Evolutionary conservation across 2,329 filamentous ascomycete genomes (phyloP).

Genomic region (Periconia sp.): DNA sequence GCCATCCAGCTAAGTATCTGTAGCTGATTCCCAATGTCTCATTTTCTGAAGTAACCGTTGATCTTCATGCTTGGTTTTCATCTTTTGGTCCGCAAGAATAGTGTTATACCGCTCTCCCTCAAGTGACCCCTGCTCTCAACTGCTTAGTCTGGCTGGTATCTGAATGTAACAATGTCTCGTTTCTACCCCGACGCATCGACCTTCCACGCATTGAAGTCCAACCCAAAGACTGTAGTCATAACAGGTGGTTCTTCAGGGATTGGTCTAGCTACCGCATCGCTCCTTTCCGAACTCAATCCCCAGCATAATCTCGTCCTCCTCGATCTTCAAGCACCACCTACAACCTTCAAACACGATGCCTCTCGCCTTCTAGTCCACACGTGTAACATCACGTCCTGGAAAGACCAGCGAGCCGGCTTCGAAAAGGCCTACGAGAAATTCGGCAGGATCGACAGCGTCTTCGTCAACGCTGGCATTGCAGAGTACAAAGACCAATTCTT

Average conservation of each 20-base stretch:
- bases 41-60: too few species aligned
- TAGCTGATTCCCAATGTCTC: too few species aligned
- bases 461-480: slow-evolving; percentile 57
- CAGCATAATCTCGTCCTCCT: slow-evolving; percentile 51
- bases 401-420: slow-evolving; percentile 53
- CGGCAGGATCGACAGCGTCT: slow-evolving; percentile 54
- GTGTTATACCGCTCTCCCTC: too few species aligned
- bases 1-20: not conserved
- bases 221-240: slow-evolving; percentile 44
- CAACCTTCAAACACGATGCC: slow-evolving; percentile 33
- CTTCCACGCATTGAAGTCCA: slow-evolving; percentile 28
- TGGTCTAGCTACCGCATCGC: slow-evolving; percentile 48
- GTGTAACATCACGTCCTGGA: slow-evolving; percentile 56
- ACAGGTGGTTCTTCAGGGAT: slow-evolving; percentile 51
- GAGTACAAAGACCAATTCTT: slow-evolving; percentile 59
- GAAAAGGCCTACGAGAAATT: slow-evolving; percentile 49
- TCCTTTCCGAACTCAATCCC: slow-evolving; percentile 46
- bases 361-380: slow-evolving; percentile 42
- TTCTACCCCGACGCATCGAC: slow-evolving; percentile 28
- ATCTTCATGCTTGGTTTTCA: too few species aligned
- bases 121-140: too few species aligned
- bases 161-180: slow-evolving; percentile 26
- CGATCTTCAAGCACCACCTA: slow-evolving; percentile 45
- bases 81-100: too few species aligned
- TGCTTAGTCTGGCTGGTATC: too few species aligned